phyloP scores from a whole-genome alignment of 2,329 filamentous ascomycete species.

The Hymenoscyphus linearis region DNA sequence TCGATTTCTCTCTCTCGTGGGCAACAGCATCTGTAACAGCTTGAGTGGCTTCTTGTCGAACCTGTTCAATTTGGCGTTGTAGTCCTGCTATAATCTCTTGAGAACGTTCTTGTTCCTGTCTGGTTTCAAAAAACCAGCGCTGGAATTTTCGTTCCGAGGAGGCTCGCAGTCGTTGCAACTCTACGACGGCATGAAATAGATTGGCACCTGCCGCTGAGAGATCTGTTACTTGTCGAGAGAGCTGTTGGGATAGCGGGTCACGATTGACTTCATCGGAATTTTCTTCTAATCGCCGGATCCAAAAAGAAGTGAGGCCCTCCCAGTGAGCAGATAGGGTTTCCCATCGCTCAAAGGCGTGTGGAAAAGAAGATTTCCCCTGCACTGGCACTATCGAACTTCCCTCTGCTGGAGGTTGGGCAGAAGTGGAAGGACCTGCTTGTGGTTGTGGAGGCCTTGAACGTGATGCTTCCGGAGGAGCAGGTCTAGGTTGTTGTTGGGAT shows the following conservation, averaged over 20 bases:
- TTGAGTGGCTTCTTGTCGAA: constrained; percentile 64
- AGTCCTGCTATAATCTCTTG: constrained; percentile 78
- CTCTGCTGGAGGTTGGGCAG: constrained; percentile 13
- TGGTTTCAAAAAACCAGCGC: constrained; percentile 95
- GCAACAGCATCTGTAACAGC: constrained; percentile 61
- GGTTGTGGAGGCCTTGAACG: constrained; percentile 14
- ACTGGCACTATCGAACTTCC: constrained; percentile 2
- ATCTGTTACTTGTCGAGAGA: constrained; percentile 91
- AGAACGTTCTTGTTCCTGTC: constrained; percentile 77
- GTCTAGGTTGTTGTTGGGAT: constrained; percentile 23
- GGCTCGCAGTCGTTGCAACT: constrained; percentile 86
- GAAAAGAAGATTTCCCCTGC: constrained; percentile 64
- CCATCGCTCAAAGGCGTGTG: constrained; percentile 96
- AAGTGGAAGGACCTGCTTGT: constrained; percentile 5
- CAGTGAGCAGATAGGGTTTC: constrained; percentile 95
- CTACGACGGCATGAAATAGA: constrained; percentile 94
- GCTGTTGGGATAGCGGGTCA: constrained; percentile 78
- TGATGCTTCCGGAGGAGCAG: constrained; percentile 13
- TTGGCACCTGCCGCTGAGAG: constrained; percentile 96
- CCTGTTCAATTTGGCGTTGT: constrained; percentile 68
- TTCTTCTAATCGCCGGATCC: constrained; percentile 88
- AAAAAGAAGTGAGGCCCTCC: constrained; percentile 96
- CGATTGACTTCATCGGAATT: constrained; percentile 80
- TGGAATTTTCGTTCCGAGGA: constrained; percentile 98
- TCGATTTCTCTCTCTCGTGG: constrained; percentile 62